Evolutionary conservation across 2,329 filamentous ascomycete species (phyloP).

Genomic region (Pyricularia grisea): DNA sequence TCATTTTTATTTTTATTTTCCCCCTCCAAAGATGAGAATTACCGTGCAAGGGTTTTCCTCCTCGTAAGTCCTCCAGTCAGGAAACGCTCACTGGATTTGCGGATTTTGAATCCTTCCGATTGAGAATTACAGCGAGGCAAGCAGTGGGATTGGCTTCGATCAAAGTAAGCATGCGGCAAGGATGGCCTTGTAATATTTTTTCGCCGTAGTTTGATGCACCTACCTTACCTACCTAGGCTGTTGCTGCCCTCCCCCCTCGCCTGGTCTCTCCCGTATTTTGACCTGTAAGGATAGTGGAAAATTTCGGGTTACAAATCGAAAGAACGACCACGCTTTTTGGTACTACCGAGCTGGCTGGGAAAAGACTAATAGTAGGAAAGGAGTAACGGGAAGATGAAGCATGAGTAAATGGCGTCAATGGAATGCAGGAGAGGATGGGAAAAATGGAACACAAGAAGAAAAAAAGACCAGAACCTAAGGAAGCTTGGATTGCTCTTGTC

Average conservation of each 20-base stretch:
- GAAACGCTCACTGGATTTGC: neutral
- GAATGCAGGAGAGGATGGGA: neutral
- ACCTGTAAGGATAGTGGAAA: neutral
- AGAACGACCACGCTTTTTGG: neutral
- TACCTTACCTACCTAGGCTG: no score
- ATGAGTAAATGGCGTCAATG: neutral
- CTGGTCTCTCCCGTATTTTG: neutral
- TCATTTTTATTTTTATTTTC: no score
- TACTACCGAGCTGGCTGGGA: neutral
- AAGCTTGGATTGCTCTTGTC: neutral
- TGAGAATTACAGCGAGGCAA: neutral
- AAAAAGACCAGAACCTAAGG: neutral
- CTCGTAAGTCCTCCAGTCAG: neutral
- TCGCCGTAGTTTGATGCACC: neutral
- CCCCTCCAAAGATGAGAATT: neutral
- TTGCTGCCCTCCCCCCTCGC: no score
- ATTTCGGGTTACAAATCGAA: neutral
- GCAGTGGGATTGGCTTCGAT: neutral
- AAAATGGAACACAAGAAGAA: neutral
- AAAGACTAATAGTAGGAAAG: neutral
- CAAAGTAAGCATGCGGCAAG: neutral
- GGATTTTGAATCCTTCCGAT: neutral
- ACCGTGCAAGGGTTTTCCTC: neutral
- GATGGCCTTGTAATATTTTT: neutral
- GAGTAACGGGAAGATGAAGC: neutral